These are phyloP conservation scores for Aspergillus steynii DNA, from an alignment of 495 filamentous ascomycete species.

Conservation along the genomic window DNA sequence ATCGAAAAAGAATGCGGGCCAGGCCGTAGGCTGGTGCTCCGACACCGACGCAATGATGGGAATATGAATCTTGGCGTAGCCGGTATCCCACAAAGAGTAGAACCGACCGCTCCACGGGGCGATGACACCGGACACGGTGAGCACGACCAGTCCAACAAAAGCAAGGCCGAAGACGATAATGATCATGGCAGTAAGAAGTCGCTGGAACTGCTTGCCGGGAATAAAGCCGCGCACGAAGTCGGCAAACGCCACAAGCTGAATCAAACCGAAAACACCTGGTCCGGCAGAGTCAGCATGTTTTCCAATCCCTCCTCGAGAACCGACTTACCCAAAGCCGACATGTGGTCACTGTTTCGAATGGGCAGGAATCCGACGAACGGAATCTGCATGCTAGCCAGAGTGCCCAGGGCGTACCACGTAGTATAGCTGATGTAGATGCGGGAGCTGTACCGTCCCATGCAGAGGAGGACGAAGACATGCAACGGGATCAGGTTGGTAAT, in stretches of 20 bases:
- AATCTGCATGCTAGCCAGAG: conserved; percentile 98
- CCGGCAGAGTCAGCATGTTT: conserved; percentile 11
- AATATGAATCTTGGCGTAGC: conserved; percentile 99
- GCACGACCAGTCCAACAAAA: conserved; percentile 71
- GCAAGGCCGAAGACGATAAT: conserved; percentile 73
- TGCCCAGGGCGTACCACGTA: conserved; percentile 96
- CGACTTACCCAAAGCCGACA: conserved; percentile 85
- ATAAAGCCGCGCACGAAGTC: conserved; percentile 86
- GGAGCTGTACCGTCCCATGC: conserved; percentile 95
- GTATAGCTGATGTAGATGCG: conserved; percentile 95
- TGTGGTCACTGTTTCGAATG: conserved; percentile 96
- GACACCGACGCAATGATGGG: conserved; percentile 99
- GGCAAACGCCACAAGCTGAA: conserved; percentile 92
- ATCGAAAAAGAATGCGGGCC: conserved; percentile 99
- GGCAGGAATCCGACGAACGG: conserved; percentile 98
- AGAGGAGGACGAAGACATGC: conserved; percentile 91
- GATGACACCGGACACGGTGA: conserved; percentile 86
- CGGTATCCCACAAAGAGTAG: conserved; percentile 99
- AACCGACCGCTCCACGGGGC: conserved; percentile 99
- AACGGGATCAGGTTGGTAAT: conserved; percentile 97
- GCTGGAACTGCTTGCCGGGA: conserved; percentile 92
- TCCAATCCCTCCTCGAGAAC: neutral
- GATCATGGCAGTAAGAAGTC: conserved; percentile 74
- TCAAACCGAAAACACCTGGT: conserved; percentile 87
- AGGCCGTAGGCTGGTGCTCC: conserved; percentile 99